Evolutionary conservation across 768 basidiomycete genomes (phyloP).

Genomic region (Leccinum fibrillosum): DNA sequence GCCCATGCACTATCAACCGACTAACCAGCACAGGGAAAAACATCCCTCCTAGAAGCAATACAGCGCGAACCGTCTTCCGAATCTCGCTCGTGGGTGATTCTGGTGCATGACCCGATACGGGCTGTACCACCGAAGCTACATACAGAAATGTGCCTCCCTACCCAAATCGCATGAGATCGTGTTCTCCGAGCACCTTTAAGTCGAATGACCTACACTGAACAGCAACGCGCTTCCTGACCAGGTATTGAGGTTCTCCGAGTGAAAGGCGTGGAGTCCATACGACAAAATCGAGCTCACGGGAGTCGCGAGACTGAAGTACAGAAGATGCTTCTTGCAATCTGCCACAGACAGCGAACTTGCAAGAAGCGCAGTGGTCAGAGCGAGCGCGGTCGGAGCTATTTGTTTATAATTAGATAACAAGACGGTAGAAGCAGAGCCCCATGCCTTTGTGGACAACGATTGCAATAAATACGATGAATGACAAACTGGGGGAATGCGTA

Average conservation of each 20-base stretch:
- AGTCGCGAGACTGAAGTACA: slow-evolving; percentile 79
- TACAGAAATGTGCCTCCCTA: slow-evolving; percentile 94
- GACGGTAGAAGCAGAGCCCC: neutral
- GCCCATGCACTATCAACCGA: slow-evolving; percentile 59
- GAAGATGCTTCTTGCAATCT: slow-evolving; percentile 71
- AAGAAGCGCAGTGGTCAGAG: slow-evolving; percentile 83
- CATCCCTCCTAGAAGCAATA: slow-evolving; percentile 65
- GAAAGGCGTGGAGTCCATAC: slow-evolving; percentile 58
- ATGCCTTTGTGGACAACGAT: slow-evolving; percentile 88
- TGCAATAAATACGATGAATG: slow-evolving; percentile 86
- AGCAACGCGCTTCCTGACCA: slow-evolving; percentile 79
- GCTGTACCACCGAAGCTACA: slow-evolving; percentile 88
- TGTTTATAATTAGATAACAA: slow-evolving; percentile 9
- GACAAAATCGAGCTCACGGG: slow-evolving; percentile 80
- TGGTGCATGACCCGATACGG: slow-evolving; percentile 51
- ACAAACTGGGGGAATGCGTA: slow-evolving; percentile 46
- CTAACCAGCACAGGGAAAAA: slow-evolving; percentile 64
- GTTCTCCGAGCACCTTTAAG: neutral
- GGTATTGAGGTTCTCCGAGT: slow-evolving; percentile 36
- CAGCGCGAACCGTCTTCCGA: slow-evolving; percentile 42
- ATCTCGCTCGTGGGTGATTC: slow-evolving; percentile 39
- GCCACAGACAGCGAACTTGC: slow-evolving; percentile 63
- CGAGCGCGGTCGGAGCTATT: slow-evolving; percentile 86
- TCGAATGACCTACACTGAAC: slow-evolving; percentile 64
- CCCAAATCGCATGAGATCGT: neutral